A percentile compares a stretch with the other conserved stretches of the same genome.
These are phyloP conservation scores for Spinacia oleracea DNA, from an alignment of 179 eudicot genomes.

Conservation along the genomic window DNA sequence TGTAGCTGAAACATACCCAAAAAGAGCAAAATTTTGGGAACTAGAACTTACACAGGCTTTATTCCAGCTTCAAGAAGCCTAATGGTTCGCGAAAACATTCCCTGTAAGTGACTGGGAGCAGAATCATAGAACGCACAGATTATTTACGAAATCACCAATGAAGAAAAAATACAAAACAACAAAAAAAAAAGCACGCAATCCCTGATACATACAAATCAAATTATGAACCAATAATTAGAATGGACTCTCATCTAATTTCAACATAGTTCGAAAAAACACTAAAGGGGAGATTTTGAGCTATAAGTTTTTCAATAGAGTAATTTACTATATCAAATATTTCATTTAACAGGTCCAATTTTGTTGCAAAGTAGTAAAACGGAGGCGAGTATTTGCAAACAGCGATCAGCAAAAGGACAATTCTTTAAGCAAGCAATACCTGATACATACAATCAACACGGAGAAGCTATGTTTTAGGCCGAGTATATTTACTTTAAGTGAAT, in stretches of 20 bases:
- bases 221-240: neutral
- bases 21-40: neutral
- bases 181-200: neutral
- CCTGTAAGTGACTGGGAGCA: conserved; percentile 82
- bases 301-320: too few species aligned
- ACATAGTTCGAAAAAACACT: neutral
- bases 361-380: neutral
- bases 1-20: neutral
- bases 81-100: conserved; percentile 90
- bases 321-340: conserved; percentile 13
- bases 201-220: neutral
- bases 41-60: conserved; percentile 81
- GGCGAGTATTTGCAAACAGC: neutral
- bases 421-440: too few species aligned
- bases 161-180: neutral
- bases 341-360: neutral
- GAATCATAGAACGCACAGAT: conserved; percentile 5
- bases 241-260: neutral
- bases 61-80: conserved; percentile 96
- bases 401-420: neutral
- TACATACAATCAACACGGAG: too few species aligned
- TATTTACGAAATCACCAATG: neutral
- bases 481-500: neutral
- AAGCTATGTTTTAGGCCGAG: neutral
- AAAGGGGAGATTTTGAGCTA: neutral